phyloP scores from a whole-genome alignment of 2,329 filamentous ascomycete genomes.

The Colletotrichum noveboracense region DNA sequence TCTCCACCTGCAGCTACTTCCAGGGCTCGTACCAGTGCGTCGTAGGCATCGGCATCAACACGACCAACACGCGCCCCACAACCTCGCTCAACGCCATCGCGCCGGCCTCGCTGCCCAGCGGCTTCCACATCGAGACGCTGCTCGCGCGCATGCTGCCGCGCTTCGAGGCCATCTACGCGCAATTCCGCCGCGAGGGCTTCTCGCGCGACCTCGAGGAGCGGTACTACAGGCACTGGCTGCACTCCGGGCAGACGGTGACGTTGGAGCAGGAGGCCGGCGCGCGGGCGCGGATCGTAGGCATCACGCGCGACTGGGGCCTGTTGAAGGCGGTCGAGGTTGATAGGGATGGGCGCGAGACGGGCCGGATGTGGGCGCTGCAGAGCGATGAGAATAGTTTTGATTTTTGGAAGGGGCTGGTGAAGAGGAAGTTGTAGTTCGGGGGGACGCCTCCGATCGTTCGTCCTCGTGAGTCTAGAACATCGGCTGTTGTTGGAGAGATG shows the following conservation, averaged over 20 bases:
- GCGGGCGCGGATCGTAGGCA: constrained; percentile 80
- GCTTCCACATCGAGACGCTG: constrained; percentile 77
- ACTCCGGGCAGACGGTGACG: constrained; percentile 73
- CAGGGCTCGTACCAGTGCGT: constrained; percentile 82
- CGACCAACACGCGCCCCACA: constrained; percentile 82
- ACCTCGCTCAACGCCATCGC: constrained; percentile 83
- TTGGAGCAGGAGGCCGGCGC: constrained; percentile 81
- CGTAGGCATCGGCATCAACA: constrained; percentile 86
- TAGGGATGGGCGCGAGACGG: constrained; percentile 74
- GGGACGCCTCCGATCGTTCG: accelerated
- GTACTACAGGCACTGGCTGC: constrained; percentile 88
- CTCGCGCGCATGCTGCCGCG: constrained; percentile 80
- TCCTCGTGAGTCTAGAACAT: background rate
- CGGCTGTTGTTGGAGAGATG: background rate
- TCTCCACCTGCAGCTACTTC: constrained; percentile 86
- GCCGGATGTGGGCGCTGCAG: constrained; percentile 82
- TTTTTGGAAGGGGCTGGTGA: constrained; percentile 89
- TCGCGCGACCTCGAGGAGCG: constrained; percentile 71
- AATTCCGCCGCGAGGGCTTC: constrained; percentile 80
- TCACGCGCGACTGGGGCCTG: constrained; percentile 91
- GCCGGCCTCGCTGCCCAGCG: constrained; percentile 43
- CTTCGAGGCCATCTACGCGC: constrained; percentile 78
- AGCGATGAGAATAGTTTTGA: constrained; percentile 99
- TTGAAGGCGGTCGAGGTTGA: constrained; percentile 84
- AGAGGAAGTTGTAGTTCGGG: constrained; percentile 68